A percentile compares a stretch with the other conserved stretches of the same genome.
Conservation (phyloP, 2,329 filamentous ascomycete genomes). For the Neurospora sp. region DNA sequence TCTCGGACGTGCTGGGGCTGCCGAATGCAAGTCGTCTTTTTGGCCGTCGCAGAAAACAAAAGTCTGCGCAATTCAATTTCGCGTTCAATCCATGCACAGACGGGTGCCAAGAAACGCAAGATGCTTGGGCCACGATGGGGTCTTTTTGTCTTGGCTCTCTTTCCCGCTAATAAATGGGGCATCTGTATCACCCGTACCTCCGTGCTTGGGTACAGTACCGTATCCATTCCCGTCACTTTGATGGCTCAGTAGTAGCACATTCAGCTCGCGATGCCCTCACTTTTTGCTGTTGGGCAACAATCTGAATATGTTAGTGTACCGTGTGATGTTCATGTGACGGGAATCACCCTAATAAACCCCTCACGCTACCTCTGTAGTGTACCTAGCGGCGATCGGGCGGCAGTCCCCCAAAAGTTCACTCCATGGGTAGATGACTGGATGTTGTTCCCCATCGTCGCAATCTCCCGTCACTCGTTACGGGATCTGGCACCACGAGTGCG, state of each 20-base stretch:
- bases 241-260: not conserved
- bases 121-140: not conserved
- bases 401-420: not conserved
- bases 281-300: not conserved
- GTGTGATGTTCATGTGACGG: not conserved
- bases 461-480: not conserved
- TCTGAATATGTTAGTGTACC: not conserved
- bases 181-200: not conserved
- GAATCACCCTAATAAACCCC: not conserved
- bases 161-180: not conserved
- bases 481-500: not conserved
- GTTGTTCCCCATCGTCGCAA: not conserved
- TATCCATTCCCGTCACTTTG: not conserved
- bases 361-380: not conserved
- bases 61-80: not conserved
- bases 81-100: not conserved
- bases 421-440: not conserved
- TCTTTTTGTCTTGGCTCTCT: not conserved
- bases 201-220: not conserved
- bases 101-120: not conserved
- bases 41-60: not conserved
- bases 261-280: not conserved
- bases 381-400: not conserved
- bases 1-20: not conserved
- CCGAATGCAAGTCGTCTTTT: not conserved